phyloP scores from a whole-genome alignment of 768 basidiomycete species.

The Cystobasidium ongulense region DNA sequence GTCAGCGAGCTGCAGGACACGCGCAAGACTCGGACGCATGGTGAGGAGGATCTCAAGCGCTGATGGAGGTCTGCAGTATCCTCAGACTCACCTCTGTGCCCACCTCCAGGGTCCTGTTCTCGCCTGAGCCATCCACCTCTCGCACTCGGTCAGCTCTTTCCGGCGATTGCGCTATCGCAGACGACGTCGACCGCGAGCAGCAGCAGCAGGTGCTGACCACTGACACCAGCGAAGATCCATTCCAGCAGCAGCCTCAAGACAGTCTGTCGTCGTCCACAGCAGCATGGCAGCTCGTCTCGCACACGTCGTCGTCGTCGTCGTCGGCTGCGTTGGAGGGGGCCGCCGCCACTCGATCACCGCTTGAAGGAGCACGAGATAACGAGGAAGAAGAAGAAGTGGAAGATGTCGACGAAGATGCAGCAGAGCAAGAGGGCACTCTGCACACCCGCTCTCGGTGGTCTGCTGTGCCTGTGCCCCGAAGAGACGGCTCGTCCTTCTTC shows the following conservation, averaged over 20 bases:
- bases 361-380: not conserved
- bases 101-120: constrained; percentile 17
- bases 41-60: not conserved
- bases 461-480: not conserved
- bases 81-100: not conserved
- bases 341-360: not conserved
- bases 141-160: not conserved
- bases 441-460: not conserved
- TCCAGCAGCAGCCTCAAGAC: not conserved
- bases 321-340: not conserved
- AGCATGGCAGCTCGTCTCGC: not conserved
- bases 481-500: constrained; percentile 3
- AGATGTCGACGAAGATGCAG: not conserved
- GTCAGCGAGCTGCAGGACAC: not conserved
- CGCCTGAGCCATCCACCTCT: not conserved
- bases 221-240: not conserved
- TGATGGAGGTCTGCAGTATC: not conserved
- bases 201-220: not conserved
- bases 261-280: not conserved
- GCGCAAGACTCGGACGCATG: not conserved
- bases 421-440: not conserved
- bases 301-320: not conserved
- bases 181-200: not conserved
- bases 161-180: not conserved
- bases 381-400: not conserved